phyloP scores from a whole-genome alignment of 768 basidiomycete genomes.

The Nidularia sp. region DNA sequence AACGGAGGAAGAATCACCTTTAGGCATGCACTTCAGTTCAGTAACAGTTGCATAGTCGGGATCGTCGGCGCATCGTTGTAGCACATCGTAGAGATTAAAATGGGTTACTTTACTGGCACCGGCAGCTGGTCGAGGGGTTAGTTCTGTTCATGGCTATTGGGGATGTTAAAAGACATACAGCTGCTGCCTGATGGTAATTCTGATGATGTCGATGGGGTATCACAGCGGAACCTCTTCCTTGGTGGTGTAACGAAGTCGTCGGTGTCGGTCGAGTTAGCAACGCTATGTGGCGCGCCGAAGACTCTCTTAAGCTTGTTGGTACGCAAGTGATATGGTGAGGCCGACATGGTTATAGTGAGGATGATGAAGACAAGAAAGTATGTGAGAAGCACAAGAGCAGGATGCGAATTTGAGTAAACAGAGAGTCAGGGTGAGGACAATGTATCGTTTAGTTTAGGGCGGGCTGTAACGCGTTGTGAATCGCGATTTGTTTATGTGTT shows the following conservation, averaged over 20 bases:
- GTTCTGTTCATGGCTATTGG: background rate
- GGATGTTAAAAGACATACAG: conserved; percentile 1
- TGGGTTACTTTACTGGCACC: background rate
- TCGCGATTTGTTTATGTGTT: too few relatives aligned
- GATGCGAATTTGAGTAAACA: too few relatives aligned
- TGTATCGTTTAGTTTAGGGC: too few relatives aligned
- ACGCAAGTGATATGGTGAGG: background rate
- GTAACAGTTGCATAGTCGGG: conserved; percentile 12
- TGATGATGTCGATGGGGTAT: conserved; percentile 8
- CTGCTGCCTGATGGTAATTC: conserved; percentile 6
- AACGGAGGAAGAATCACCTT: conserved; percentile 3
- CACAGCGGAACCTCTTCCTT: conserved; percentile 17
- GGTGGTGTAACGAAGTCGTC: conserved; percentile 19
- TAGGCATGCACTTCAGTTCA: conserved; percentile 18
- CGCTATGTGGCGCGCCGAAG: conserved; percentile 10
- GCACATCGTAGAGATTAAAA: background rate
- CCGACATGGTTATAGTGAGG: background rate
- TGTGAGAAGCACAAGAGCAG: too few relatives aligned
- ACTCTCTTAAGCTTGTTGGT: background rate
- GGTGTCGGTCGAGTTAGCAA: conserved; percentile 24
- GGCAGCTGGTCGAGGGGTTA: background rate
- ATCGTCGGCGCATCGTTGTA: conserved; percentile 10
- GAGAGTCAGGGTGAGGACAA: too few relatives aligned
- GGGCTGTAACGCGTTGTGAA: too few relatives aligned
- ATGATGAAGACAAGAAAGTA: background rate